Conservation (phyloP, 208 protist genomes). For the Trypanosoma lewisi region DNA sequence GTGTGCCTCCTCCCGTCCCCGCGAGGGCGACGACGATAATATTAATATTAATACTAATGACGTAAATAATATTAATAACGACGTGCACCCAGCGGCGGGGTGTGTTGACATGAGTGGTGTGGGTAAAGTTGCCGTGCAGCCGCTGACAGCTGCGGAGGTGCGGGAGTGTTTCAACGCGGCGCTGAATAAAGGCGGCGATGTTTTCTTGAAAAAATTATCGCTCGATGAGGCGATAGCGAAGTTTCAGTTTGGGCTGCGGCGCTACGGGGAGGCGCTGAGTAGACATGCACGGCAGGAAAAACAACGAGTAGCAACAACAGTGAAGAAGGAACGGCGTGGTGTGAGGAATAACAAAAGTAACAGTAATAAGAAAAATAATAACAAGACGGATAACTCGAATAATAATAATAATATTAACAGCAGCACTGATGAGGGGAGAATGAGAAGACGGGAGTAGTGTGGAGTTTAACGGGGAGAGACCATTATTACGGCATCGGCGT, state of each 20-base stretch:
- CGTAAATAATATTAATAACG: neutral
- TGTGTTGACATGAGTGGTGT: neutral
- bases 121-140: neutral
- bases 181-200: neutral
- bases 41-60: neutral
- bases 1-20: neutral
- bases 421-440: neutral
- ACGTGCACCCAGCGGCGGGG: neutral
- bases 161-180: slow-evolving; percentile 6
- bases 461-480: too few species aligned
- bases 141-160: slow-evolving; percentile 10
- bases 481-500: too few species aligned
- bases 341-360: neutral
- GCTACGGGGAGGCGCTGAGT: slow-evolving; percentile 58
- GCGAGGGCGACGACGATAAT: neutral
- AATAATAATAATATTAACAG: neutral
- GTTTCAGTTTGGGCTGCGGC: slow-evolving; percentile 54
- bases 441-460: neutral
- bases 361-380: neutral
- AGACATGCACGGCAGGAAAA: slow-evolving; percentile 33
- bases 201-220: slow-evolving; percentile 17
- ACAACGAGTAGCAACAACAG: neutral
- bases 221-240: slow-evolving; percentile 41
- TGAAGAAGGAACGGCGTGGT: neutral
- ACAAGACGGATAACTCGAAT: neutral